Base-by-base conservation (phyloP, 2,329 filamentous ascomycete genomes). In the Neurospora sp. region DNA sequence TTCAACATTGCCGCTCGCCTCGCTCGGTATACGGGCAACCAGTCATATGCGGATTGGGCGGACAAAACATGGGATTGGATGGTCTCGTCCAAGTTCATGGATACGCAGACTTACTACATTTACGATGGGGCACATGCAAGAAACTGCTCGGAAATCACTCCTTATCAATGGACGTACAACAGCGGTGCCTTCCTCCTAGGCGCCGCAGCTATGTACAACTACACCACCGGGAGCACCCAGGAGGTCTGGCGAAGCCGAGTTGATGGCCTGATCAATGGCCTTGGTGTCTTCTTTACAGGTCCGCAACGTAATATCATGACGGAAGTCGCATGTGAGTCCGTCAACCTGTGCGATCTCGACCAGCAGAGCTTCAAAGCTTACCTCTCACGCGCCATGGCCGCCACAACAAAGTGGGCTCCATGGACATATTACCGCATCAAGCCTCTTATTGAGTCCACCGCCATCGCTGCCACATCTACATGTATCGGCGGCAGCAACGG, bases 1-100 rank as follows among this genome's bases (percentile, higher is more conserved):
- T 85, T 87, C 78, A 83, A 85, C 70, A 74, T 86, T 6, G 82
- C 81, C 10, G 83, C 89, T 4, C 86, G 89, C 2, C 82, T 92
- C 1, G 87, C 87, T 0, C 82, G 85, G 2, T 96, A 93, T 78
- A 96, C 93, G 0, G 88, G 88, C 17, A 95, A 96, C 75, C 76
- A 83, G 52, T 92, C 91, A 0, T 97, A 96, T 77, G 84, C 87
- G 1, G 86, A 92, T 5, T 96, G 92, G 92, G 92, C 92, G 0
- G 86, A 88, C 23, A 89, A 82, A 74, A 86, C 87, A 0, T 97
- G 92, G 82, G 84, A 92, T 67, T 92, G 90, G 90, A 89, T 88
- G 78, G 77, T 79, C 3, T 77, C 76, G 6, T 81, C 88, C 66
- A 82, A 86, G 0, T 84, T 92, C 68, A 85, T 92, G 71, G 83